A percentile compares a stretch with the other conserved stretches of the same genome.
Conservation (phyloP, 495 filamentous ascomycete genomes). For the Trichoderma erinaceum region DNA sequence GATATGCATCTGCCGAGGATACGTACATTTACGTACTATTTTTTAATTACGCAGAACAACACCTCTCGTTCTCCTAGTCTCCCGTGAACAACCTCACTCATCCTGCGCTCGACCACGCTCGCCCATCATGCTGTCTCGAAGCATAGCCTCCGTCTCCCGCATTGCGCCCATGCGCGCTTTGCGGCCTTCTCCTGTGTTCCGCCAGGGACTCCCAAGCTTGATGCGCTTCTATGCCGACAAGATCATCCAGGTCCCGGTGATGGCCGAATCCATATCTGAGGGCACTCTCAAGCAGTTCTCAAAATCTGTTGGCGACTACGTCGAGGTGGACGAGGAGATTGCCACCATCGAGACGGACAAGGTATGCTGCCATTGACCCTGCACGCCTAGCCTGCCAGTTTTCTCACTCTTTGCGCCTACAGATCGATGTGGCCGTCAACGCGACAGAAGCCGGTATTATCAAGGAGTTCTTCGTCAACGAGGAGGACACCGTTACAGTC, state of each 20-base stretch:
- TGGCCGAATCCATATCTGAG: slow-evolving; percentile 98
- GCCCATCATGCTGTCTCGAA: slow-evolving; percentile 16
- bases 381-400: background rate
- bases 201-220: slow-evolving; percentile 10
- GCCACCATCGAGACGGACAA: slow-evolving; percentile 99
- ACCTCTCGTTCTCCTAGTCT: background rate
- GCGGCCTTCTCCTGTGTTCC: background rate
- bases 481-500: slow-evolving; percentile 93
- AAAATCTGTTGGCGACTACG: slow-evolving; percentile 91
- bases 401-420: slow-evolving; percentile 8
- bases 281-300: slow-evolving; percentile 94
- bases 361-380: slow-evolving; percentile 43
- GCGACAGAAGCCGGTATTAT: slow-evolving; percentile 86
- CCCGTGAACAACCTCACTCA: background rate
- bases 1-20: slow-evolving; percentile 9
- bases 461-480: slow-evolving; percentile 85
- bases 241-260: slow-evolving; percentile 88
- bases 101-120: background rate
- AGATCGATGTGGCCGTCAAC: slow-evolving; percentile 96
- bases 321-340: slow-evolving; percentile 95
- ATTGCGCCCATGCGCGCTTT: background rate
- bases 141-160: slow-evolving; percentile 6
- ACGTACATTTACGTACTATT: background rate
- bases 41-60: slow-evolving; percentile 9
- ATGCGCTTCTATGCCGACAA: slow-evolving; percentile 60